Base-by-base conservation (phyloP, 2,329 filamentous ascomycete species). In the Arthrobotrys sinensis region DNA sequence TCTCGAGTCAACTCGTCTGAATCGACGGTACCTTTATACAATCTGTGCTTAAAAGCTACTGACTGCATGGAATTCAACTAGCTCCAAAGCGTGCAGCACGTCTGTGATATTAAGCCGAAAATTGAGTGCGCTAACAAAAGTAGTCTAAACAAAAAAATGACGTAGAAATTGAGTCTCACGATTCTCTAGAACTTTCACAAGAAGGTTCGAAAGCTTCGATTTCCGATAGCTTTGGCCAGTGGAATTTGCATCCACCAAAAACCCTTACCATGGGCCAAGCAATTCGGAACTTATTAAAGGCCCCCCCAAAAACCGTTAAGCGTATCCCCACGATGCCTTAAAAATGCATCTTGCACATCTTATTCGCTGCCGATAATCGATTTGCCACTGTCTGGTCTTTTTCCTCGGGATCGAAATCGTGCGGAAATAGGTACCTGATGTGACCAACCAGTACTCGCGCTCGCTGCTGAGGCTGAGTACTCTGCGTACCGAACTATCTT, bases 71-170 rank as follows among this genome's bases (percentile, higher is more conserved):
- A 38, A 38, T 38, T 24, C 34, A 7, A 60, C 53, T 38, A 43
- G 16, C n/a, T 24, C 32, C 8, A 60, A 43, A 40, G 36, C 12
- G 32, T 55, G 50, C 50, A 36, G 11, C 4, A 8, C 6, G 21
- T 32, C 28, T 21, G 28, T 16, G 14, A 10, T 19, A 16, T 1
- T 10, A n/a, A 36, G 2, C 21, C 28, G 12, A 19, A 55, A 36
- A 2, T 55, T 21, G 45, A 48, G 7, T 12, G 19, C 19, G 45
- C 45, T 48, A 48, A 11, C n/a, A 7, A 16, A 45, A 10, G 7
- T 21, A 32, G 24, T 52, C 2, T 10, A n/a, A n/a, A n/a, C 50
- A 55, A 32, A 55, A 55, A 16, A 55, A 55, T 60, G 53, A 60
- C 53, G 53, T 60, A 21, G 12, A 24, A 60, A 12, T 5, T 24